A percentile compares a stretch with the other conserved stretches of the same genome.
Conservation (phyloP, 257 asterid genomes). For the Paulownia fortunei region DNA sequence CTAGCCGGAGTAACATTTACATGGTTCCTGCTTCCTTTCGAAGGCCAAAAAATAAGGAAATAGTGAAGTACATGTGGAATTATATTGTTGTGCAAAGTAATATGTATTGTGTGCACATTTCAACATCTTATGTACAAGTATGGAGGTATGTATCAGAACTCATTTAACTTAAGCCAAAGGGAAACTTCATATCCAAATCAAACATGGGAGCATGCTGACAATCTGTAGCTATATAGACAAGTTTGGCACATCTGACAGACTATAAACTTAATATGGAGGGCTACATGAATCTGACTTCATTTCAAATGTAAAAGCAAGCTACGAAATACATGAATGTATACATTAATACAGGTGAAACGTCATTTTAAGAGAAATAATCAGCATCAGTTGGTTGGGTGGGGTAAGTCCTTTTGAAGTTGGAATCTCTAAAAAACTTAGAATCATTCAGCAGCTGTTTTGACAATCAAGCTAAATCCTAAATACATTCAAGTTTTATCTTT, state of each 20-base stretch:
- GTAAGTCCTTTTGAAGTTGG: not conserved
- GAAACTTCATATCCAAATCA: not conserved
- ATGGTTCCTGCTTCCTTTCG: not conserved
- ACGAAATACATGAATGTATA: not conserved
- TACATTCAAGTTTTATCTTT: not conserved
- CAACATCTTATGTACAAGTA: not conserved
- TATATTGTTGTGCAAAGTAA: not conserved
- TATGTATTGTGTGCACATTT: not conserved
- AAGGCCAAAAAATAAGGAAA: not conserved
- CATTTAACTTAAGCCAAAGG: not conserved
- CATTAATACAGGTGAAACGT: not conserved
- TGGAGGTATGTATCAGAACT: not conserved
- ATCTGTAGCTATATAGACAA: too few relatives aligned
- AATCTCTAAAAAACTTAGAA: not conserved
- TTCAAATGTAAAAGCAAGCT: not conserved
- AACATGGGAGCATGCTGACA: too few relatives aligned
- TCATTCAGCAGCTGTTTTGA: not conserved
- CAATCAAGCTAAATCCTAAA: not conserved
- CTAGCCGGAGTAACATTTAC: slow-evolving; percentile 8
- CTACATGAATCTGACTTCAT: not conserved
- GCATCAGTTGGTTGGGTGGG: not conserved
- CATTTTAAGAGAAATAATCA: too few relatives aligned
- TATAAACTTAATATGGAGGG: not conserved
- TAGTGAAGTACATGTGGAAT: too few relatives aligned
- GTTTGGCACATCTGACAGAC: too few relatives aligned